A percentile compares a stretch with the other conserved stretches of the same genome.
Conservation (phyloP, 371 early-diverging fungal genomes). For the Blastocladiella emersonii region DNA sequence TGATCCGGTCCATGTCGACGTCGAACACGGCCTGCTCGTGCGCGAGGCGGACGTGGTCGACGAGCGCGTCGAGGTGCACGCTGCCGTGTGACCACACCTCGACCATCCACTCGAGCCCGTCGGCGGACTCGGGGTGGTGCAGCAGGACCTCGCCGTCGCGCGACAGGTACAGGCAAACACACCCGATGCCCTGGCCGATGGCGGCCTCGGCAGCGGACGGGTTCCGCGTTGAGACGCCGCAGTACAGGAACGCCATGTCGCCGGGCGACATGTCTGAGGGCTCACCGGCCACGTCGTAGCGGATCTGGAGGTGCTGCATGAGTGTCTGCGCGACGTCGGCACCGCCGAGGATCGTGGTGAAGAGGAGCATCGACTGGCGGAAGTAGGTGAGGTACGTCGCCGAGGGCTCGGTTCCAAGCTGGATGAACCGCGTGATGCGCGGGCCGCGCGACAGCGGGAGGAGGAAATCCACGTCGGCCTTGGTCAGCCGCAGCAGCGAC, state of each 20-base stretch:
- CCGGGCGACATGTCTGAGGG: slow-evolving; percentile 16
- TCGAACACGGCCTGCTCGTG: background rate
- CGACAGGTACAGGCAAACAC: slow-evolving; percentile 44
- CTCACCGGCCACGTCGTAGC: slow-evolving; percentile 16
- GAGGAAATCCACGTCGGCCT: slow-evolving; percentile 51
- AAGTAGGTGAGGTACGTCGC: slow-evolving; percentile 45
- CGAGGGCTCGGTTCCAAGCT: slow-evolving; percentile 32
- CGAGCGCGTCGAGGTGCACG: slow-evolving; percentile 32
- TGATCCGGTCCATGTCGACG: background rate
- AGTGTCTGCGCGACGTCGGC: slow-evolving; percentile 37
- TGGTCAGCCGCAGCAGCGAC: slow-evolving; percentile 29
- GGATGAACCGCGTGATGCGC: slow-evolving; percentile 17
- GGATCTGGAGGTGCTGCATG: slow-evolving; percentile 27
- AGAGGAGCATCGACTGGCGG: slow-evolving; percentile 42
- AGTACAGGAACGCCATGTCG: slow-evolving; percentile 50
- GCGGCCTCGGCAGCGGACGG: slow-evolving; percentile 39
- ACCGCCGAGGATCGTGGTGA: slow-evolving; percentile 33
- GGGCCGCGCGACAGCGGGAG: slow-evolving; percentile 34
- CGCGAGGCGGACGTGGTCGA: slow-evolving; percentile 26
- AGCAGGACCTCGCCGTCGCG: slow-evolving; percentile 26
- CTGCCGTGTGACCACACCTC: slow-evolving; percentile 59
- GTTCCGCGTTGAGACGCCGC: slow-evolving; percentile 26
- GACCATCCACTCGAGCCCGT: slow-evolving; percentile 32
- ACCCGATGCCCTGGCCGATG: slow-evolving; percentile 58
- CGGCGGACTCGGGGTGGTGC: slow-evolving; percentile 10